Evolutionary conservation across 345 rosid species (phyloP), one percentile per base, ranked within the genome.

Genomic region (Syzygium aqueum): DNA sequence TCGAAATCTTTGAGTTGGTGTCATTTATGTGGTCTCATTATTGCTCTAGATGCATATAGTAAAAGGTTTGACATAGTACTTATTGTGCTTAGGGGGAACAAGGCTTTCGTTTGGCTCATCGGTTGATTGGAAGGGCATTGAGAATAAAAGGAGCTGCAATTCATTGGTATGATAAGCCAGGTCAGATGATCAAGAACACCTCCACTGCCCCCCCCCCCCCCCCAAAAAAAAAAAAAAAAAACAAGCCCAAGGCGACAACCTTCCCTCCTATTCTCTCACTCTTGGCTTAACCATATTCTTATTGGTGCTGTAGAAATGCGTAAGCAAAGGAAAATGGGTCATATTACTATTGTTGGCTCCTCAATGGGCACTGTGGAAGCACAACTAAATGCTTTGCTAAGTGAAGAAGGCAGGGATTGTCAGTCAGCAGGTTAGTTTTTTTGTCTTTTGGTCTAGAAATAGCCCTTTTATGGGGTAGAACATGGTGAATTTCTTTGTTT

Each of bases 121-220:
- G 87, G 88, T 89, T 95, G 85, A 93, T 95, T 86, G 93, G 89
- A 87, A 95, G 94, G 89, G 98, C 98, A 56, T 88, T 96, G 87
- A 53, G 82, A 63, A 90, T 93, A 84, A 95, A 92, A 8, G 98
- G 99, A 80, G 98, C 97, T 87, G 89, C 95, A 87, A 95, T 95
- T 87, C 98, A 96, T 95, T 96, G 99, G 99, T 97, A 97, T 86
- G 97, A 96, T 89, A 97, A 97, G 88, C 94, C 98, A 97, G 98
- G 99, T 95, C 88, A 86, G 94, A 84, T 82, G 77, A 56, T 88
- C 65, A 51, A 83, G 80, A 37, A 80, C 52, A 54, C 53, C 28
- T 30, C 46, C 46, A 37, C 28, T 13, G 23, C 6, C 53, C 17
- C 16, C 5, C 25, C 12, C 7, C 11, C 3, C 46, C 59, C 59